Base-by-base conservation (phyloP, 495 filamentous ascomycete genomes). In the Aspergillus asperescens region DNA sequence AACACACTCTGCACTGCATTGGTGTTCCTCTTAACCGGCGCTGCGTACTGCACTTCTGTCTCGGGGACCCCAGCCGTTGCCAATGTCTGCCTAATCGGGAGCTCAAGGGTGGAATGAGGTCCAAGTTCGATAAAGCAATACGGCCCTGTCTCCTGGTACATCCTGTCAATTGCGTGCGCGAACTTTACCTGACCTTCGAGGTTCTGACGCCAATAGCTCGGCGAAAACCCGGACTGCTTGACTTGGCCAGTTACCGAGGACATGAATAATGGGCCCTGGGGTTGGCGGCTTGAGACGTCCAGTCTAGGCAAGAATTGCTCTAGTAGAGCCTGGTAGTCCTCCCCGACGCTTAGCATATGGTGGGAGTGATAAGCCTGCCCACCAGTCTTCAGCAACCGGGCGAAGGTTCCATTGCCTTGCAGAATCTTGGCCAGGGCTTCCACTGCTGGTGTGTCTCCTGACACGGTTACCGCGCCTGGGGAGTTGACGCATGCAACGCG, bases 291-390 rank as follows among this genome's bases (percentile, higher is more conserved):
- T n/a, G 27, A 32, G 7, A 4, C 5, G 28, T 29, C 16, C 5
- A 22, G 16, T 13, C 15, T 32, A 3, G 27, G 28, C 28, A 19
- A 18, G 10, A 16, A 31, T 5, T 29, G 7, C 6, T 23, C 6
- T 3, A 74, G 57, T 3, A 58, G 43, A 7, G 55, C 19, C 31
- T 60, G 44, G 50, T 83, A 85, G 19, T 63, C 50, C 1, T 39
- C 48, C 0, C 71, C 72, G 16, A 78, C 57, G 12, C 25, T 28
- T 0, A 57, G 22, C 82, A 86, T 86, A 2, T 60, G 75, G 1
- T 66, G 73, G 0, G 80, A 82, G 58, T 86, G 83, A 53, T 86
- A 86, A 1, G 82, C 81, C 8, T 68, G 73, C 23, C 73, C 70
- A 1, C 44, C 44, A 2, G 79, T 73, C 8, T 45, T 39, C 5